These are phyloP conservation scores for Paracoccidioides lutzii DNA, from an alignment of 2,329 filamentous ascomycete genomes.

Conservation along the genomic window DNA sequence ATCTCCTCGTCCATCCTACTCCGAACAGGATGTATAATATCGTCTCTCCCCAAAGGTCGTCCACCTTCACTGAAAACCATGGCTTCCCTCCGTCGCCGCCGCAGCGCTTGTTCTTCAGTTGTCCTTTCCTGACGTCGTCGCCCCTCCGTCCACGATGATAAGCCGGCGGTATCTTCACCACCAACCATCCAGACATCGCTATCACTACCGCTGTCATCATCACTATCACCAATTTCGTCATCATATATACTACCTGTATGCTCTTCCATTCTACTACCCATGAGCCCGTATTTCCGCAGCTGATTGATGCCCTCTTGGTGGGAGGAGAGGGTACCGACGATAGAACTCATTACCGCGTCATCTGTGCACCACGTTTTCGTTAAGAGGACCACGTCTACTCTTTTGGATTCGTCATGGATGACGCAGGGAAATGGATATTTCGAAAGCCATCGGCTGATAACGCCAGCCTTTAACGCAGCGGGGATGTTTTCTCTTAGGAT, in stretches of 20 bases:
- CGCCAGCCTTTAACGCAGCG: constrained; percentile 46
- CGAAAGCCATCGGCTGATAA: constrained; percentile 62
- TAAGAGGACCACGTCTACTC: constrained; percentile 28
- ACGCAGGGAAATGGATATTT: constrained; percentile 57
- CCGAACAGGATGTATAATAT: constrained; percentile 57
- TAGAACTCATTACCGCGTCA: constrained; percentile 32
- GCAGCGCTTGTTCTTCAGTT: constrained; percentile 51
- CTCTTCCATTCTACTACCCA: constrained; percentile 30
- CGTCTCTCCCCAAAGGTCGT: constrained; percentile 55
- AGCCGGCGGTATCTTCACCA: constrained; percentile 40
- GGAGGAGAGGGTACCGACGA: constrained; percentile 27
- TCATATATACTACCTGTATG: constrained; percentile 2
- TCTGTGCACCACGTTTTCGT: constrained; percentile 32
- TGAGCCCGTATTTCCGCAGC: constrained; percentile 30
- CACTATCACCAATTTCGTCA: constrained; percentile 29
- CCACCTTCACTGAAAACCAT: constrained; percentile 87
- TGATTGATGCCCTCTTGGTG: constrained; percentile 29
- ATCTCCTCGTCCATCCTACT: constrained; percentile 11
- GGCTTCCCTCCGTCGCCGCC: constrained; percentile 68
- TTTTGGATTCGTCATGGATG: constrained; percentile 36
- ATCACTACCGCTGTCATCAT: constrained; percentile 29
- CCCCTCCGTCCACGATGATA: constrained; percentile 21
- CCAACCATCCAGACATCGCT: constrained; percentile 39
- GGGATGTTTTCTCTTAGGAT: constrained; percentile 49
- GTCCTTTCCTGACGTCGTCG: constrained; percentile 23